phyloP scores from a whole-genome alignment of 2,329 filamentous ascomycete species.

The Simplicillium sp. region DNA sequence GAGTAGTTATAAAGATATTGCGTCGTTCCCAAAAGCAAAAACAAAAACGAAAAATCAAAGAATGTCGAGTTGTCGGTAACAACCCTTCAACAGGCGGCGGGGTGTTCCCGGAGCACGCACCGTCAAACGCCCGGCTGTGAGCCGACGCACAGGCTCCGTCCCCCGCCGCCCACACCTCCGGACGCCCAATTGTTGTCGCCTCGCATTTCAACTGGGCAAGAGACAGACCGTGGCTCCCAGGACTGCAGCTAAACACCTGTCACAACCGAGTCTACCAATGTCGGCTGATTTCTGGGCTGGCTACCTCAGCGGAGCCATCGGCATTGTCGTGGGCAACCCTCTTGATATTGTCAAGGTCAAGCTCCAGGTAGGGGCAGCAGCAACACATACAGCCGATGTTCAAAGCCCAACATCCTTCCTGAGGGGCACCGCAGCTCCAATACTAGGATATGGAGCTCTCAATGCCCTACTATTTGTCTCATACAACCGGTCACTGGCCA shows the following conservation, averaged over 20 bases:
- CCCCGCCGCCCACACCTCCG: no score
- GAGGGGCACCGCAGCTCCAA: conserved; percentile 70
- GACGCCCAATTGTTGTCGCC: no score
- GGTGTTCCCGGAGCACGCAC: no score
- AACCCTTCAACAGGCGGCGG: no score
- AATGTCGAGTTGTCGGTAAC: no score
- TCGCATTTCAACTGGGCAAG: no score
- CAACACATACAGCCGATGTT: conserved; percentile 15
- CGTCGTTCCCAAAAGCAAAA: no score
- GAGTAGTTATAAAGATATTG: no score
- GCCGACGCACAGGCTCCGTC: no score
- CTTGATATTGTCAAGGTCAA: conserved; percentile 58
- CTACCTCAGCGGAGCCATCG: conserved; percentile 76
- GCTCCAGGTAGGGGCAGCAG: conserved; percentile 51
- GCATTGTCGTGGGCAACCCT: conserved; percentile 84
- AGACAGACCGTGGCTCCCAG: no score
- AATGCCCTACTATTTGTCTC: conserved; percentile 85
- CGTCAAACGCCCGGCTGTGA: no score
- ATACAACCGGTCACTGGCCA: conserved; percentile 73
- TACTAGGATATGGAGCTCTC: conserved; percentile 81
- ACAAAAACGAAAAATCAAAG: no score
- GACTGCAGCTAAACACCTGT: neutral
- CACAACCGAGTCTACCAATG: conserved; percentile 35
- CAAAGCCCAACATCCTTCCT: conserved; percentile 30
- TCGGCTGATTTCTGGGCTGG: conserved; percentile 90